Conservation (phyloP, 768 basidiomycete genomes). For the Cyclocybe cylindracea region DNA sequence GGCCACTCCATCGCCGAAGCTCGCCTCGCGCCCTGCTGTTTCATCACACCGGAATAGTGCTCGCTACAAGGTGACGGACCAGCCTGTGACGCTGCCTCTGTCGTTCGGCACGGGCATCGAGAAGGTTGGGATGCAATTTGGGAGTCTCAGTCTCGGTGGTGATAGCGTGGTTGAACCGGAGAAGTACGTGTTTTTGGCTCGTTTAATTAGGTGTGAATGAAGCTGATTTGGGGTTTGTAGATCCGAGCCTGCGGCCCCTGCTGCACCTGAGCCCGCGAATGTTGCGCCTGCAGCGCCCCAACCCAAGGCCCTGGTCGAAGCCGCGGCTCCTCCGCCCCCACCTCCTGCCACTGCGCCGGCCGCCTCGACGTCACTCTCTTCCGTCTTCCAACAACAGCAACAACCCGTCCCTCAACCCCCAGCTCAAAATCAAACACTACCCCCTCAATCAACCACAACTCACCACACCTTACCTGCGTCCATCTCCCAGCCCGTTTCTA, state of each 20-base stretch:
- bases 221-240: conserved; percentile 16
- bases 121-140: conserved; percentile 90
- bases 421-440: conserved; percentile 25
- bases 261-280: conserved; percentile 32
- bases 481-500: conserved; percentile 39
- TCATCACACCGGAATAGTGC: conserved; percentile 56
- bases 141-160: conserved; percentile 76
- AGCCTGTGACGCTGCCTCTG: conserved; percentile 80
- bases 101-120: conserved; percentile 65
- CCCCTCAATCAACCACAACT: conserved; percentile 28
- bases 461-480: conserved; percentile 36
- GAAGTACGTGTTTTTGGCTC: conserved; percentile 41
- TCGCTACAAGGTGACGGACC: conserved; percentile 73
- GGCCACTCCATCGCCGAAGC: conserved; percentile 49
- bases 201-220: conserved; percentile 1
- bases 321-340: conserved; percentile 33
- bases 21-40: conserved; percentile 53
- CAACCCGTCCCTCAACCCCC: conserved; percentile 35
- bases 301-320: conserved; percentile 29
- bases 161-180: conserved; percentile 58
- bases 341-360: conserved; percentile 41
- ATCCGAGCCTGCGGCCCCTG: conserved; percentile 35
- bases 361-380: conserved; percentile 35
- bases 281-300: conserved; percentile 26
- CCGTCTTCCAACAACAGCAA: conserved; percentile 51